These are phyloP conservation scores for Theileria sp. DNA, from an alignment of 169 alveolate species.

Conservation along the genomic window DNA sequence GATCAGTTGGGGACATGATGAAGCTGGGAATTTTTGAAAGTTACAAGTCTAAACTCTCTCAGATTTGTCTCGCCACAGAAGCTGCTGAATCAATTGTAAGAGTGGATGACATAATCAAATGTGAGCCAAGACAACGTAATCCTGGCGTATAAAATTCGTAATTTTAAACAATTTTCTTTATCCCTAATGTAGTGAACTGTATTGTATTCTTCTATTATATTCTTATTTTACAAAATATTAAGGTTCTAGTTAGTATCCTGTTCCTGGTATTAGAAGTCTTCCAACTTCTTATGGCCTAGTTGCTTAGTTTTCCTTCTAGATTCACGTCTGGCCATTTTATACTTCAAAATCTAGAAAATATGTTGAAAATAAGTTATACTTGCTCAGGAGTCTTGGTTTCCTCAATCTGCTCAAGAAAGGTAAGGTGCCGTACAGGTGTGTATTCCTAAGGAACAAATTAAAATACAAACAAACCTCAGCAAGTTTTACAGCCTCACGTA, in stretches of 20 bases:
- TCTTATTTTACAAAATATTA: not conserved
- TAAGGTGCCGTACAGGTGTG: conserved; percentile 14
- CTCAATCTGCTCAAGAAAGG: conserved; percentile 62
- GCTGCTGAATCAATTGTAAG: conserved; percentile 98
- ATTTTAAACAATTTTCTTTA: not conserved
- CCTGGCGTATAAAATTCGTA: conserved; percentile 42
- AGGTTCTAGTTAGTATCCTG: not conserved
- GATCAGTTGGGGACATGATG: conserved; percentile 92
- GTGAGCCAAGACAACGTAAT: conserved; percentile 96
- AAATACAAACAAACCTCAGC: conserved; percentile 43
- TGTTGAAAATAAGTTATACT: not conserved
- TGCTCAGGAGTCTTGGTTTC: conserved; percentile 36
- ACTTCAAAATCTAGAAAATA: conserved; percentile 31
- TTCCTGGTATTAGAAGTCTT: conserved; percentile 28
- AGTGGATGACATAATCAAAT: conserved; percentile 96
- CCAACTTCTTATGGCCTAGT: conserved; percentile 54
- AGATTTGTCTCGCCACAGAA: conserved; percentile 96
- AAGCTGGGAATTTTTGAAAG: conserved; percentile 95
- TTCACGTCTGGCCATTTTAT: conserved; percentile 48
- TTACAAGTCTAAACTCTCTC: conserved; percentile 93
- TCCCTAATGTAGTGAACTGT: not conserved
- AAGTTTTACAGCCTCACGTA: conserved; percentile 34
- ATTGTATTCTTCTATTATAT: not conserved
- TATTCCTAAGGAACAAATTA: conserved; percentile 25
- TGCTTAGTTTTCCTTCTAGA: conserved; percentile 37